A percentile compares a stretch with the other conserved stretches of the same genome.
These are phyloP conservation scores for Boletus sp. DNA, from an alignment of 1,284 basidiomycete species.

Conservation along the genomic window DNA sequence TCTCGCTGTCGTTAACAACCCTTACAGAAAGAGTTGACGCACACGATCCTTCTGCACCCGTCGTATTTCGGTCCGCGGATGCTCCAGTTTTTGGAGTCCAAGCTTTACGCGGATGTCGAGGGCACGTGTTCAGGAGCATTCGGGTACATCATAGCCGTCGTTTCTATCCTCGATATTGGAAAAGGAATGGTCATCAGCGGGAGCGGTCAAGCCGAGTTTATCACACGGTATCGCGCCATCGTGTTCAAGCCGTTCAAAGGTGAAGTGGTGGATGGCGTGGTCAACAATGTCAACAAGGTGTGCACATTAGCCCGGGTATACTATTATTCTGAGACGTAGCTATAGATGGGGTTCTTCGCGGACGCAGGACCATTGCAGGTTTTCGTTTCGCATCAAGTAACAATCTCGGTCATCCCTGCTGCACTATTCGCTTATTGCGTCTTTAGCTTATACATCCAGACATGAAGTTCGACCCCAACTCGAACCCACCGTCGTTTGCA, in stretches of 20 bases:
- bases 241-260: slow-evolving; percentile 99
- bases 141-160: slow-evolving; percentile 96
- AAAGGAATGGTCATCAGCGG: slow-evolving; percentile 90
- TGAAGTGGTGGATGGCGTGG: slow-evolving; percentile 95
- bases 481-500: slow-evolving; percentile 87
- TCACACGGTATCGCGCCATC: slow-evolving; percentile 86
- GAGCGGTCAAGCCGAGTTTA: slow-evolving; percentile 92
- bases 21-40: slow-evolving; percentile 84
- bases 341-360: slow-evolving; percentile 96
- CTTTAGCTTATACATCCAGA: slow-evolving; percentile 86
- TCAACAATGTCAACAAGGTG: slow-evolving; percentile 95
- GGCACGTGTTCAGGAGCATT: slow-evolving; percentile 95
- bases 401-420: slow-evolving; percentile 31
- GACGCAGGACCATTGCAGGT: slow-evolving; percentile 91
- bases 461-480: slow-evolving; percentile 89
- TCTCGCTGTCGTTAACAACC: background rate
- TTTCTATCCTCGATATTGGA: slow-evolving; percentile 85
- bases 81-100: slow-evolving; percentile 88
- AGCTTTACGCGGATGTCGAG: slow-evolving; percentile 94
- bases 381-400: slow-evolving; percentile 91
- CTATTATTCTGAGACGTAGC: slow-evolving; percentile 4
- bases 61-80: slow-evolving; percentile 98
- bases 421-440: slow-evolving; percentile 17
- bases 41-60: slow-evolving; percentile 94
- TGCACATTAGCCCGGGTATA: slow-evolving; percentile 20